These are phyloP conservation scores for Chenopodium suecicum DNA, from an alignment of 148 eudicot genomes.

Conservation along the genomic window DNA sequence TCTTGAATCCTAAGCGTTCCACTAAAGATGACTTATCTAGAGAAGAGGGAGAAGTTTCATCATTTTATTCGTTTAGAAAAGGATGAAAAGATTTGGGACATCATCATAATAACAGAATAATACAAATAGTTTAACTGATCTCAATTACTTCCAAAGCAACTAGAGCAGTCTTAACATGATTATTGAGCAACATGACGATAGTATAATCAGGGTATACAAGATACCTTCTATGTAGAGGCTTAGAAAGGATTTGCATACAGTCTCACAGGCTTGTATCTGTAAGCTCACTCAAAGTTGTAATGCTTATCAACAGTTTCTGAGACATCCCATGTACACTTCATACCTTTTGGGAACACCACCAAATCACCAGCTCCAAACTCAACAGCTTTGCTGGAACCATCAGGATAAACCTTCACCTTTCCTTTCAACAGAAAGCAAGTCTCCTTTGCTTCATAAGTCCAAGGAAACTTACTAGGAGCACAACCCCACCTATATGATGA, in stretches of 20 bases:
- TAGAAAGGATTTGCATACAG: not conserved
- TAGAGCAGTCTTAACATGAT: not conserved
- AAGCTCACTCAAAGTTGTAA: slow-evolving; percentile 64
- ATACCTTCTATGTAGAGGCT: not conserved
- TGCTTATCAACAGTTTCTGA: slow-evolving; percentile 90
- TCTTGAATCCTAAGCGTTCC: not conserved
- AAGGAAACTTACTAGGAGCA: slow-evolving; percentile 91
- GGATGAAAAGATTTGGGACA: not conserved
- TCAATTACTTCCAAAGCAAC: slow-evolving; percentile 4
- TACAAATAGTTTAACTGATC: not conserved
- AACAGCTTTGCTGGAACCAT: slow-evolving; percentile 71
- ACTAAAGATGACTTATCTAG: not conserved
- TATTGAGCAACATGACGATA: slow-evolving; percentile 7
- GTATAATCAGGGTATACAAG: slow-evolving; percentile 5
- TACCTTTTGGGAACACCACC: slow-evolving; percentile 86
- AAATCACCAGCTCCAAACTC: slow-evolving; percentile 94
- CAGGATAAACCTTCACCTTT: slow-evolving; percentile 93
- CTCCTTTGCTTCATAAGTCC: slow-evolving; percentile 90
- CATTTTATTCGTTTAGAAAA: not conserved
- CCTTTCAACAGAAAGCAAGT: slow-evolving; percentile 84
- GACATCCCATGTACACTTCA: slow-evolving; percentile 99
- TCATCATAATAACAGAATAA: not conserved
- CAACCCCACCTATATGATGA: slow-evolving; percentile 79
- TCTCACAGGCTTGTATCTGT: not conserved
- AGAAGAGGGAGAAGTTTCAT: not conserved